A percentile compares a stretch with the other conserved stretches of the same genome.
Conservation (phyloP, 1,284 basidiomycete genomes). For the Trametes polyzona region DNA sequence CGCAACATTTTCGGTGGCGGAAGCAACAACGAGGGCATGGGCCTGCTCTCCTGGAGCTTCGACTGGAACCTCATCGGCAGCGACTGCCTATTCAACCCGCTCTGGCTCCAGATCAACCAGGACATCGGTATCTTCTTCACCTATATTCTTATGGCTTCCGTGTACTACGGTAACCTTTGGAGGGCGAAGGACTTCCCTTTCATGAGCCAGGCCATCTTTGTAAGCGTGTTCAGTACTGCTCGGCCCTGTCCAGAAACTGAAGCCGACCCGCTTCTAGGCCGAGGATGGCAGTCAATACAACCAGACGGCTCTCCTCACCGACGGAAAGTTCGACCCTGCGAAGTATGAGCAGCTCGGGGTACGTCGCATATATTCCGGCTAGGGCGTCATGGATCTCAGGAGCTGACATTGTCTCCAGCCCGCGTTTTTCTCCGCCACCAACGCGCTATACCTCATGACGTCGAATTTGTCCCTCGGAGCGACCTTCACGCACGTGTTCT, state of each 20-base stretch:
- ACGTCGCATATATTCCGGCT: conserved; percentile 8
- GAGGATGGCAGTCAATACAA: conserved; percentile 36
- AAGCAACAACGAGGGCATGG: conserved; percentile 62
- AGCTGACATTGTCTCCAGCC: conserved; percentile 21
- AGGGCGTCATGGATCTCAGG: neutral
- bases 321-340: conserved; percentile 35
- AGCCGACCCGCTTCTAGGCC: conserved; percentile 18
- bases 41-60: conserved; percentile 53
- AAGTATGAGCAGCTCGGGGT: conserved; percentile 36
- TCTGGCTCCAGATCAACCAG: conserved; percentile 40
- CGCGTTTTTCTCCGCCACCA: conserved; percentile 37
- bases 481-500: conserved; percentile 33
- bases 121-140: conserved; percentile 38
- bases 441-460: conserved; percentile 36
- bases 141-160: conserved; percentile 37
- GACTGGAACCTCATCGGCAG: conserved; percentile 52
- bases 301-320: conserved; percentile 36
- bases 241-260: neutral
- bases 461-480: conserved; percentile 38
- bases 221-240: conserved; percentile 9
- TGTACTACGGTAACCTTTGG: conserved; percentile 40
- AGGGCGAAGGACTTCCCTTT: conserved; percentile 37
- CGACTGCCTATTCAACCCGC: conserved; percentile 33
- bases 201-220: conserved; percentile 40
- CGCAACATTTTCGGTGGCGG: conserved; percentile 63